Evolutionary conservation across 345 rosid species (phyloP).

Genomic region (Eucalyptus tenuipes): DNA sequence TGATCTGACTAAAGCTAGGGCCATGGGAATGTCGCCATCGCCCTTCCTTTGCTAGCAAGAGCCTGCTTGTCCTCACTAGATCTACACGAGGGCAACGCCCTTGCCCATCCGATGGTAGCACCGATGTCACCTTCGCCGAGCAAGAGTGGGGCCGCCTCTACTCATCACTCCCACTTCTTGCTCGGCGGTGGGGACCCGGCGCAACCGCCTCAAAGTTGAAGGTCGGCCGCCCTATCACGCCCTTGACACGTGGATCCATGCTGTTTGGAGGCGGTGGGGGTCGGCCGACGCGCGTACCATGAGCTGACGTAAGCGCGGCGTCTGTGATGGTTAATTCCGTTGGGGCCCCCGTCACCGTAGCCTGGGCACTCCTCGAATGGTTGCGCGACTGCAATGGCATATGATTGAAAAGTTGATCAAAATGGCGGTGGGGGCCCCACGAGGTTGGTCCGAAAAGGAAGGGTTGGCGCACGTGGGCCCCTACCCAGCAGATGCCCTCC

Average conservation of each 20-base stretch:
- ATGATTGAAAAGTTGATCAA: neutral
- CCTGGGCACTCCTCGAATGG: neutral
- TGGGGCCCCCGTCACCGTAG: neutral
- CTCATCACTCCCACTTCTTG: no score
- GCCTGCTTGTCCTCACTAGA: neutral
- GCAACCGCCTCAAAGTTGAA: accelerated
- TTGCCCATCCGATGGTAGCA: neutral
- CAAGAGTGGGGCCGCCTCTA: accelerated
- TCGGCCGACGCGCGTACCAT: neutral
- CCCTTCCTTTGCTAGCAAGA: no score
- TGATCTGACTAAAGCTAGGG: no score
- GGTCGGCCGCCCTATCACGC: neutral
- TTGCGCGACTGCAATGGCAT: neutral
- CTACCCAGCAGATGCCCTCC: neutral
- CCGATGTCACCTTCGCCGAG: neutral
- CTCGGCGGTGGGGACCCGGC: accelerated
- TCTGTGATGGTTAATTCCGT: neutral
- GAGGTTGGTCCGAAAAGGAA: neutral
- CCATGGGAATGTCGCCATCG: no score
- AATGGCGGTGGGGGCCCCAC: neutral
- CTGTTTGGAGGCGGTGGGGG: accelerated
- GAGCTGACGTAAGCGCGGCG: no score
- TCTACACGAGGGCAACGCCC: accelerated
- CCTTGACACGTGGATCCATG: neutral
- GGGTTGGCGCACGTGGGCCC: neutral